Base-by-base conservation (phyloP, 441 rosid genomes). In the Adansonia gregorii region DNA sequence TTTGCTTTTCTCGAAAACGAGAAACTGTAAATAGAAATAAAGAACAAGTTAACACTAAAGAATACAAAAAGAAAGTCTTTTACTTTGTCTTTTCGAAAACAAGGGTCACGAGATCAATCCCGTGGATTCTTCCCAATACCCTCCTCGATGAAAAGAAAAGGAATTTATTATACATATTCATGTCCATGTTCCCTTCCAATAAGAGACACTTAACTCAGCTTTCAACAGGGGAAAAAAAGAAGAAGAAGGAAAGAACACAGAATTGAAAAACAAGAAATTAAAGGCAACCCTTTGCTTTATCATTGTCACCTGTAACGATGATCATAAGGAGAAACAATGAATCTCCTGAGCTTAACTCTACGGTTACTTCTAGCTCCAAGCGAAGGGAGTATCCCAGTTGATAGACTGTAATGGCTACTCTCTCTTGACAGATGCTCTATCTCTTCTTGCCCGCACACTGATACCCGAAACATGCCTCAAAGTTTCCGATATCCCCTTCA, bases 361-460 rank as follows among this genome's bases (percentile, higher is more conserved):
- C 96, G 96, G 75, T 87, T 87, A 77, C 97, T 94, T 79, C 96
- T 87, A 4, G 99, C 99, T 3, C 99, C 99, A 0, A 96, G 97
- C 3, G 98, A 86, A 64, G 99, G 99, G 74, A 96, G 83, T 56
- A 96, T 88, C 0, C 92, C 97, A n/a, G 97, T 93, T 0, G 97
- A 78, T 59, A 96, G 93, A 80, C 98, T 96, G 78, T 93, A 96
- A 61, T 91, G 98, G 79, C 98, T 96, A 1, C 98, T 93, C 12
- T 93, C 94, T 83, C 94, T 87, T 0, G 99, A 96, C 14, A 94
- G 48, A 81, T 89, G 95, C 81, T 94, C 98, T 1, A 91, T 52
- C 88, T 92, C 96, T 43, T 91, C 91, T 67, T 85, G 81, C 4
- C 94, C 93, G 24, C 95, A 86, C 0, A 89, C 77, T 8, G 92